A percentile compares a stretch with the other conserved stretches of the same genome.
phyloP scores from a whole-genome alignment of 208 protist species.

The Trichomonas gallinae region DNA sequence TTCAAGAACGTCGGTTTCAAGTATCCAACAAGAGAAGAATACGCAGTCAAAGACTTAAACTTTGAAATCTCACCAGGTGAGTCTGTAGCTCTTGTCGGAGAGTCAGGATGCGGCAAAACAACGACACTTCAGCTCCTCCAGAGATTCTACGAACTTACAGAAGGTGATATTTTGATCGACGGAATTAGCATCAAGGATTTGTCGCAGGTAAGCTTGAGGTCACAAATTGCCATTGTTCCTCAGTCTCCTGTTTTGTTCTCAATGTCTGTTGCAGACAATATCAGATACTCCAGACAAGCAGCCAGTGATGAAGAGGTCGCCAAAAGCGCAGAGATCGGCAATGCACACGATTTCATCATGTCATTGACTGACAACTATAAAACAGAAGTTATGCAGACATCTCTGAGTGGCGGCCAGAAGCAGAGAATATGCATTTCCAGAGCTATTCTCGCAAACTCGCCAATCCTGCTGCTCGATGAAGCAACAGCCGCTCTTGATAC shows the following conservation, averaged over 20 bases:
- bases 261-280: background rate
- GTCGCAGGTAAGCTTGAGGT: background rate
- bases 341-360: slow-evolving; percentile 46
- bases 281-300: background rate
- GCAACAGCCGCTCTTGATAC: slow-evolving; percentile 1
- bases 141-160: background rate
- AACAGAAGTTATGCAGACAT: slow-evolving; percentile 13
- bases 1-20: background rate
- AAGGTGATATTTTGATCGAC: background rate
- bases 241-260: background rate
- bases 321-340: slow-evolving; percentile 26
- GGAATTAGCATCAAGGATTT: background rate
- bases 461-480: background rate
- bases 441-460: background rate
- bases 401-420: background rate
- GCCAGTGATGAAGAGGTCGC: background rate
- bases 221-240: background rate
- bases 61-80: background rate
- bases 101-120: background rate
- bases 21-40: background rate
- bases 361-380: slow-evolving; percentile 29
- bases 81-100: background rate
- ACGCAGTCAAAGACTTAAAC: background rate
- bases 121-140: background rate
- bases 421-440: slow-evolving; percentile 22